Evolutionary conservation across 345 rosid genomes (phyloP), one percentile per base, ranked within the genome.

Genomic region (Hibiscus mutabilis): DNA sequence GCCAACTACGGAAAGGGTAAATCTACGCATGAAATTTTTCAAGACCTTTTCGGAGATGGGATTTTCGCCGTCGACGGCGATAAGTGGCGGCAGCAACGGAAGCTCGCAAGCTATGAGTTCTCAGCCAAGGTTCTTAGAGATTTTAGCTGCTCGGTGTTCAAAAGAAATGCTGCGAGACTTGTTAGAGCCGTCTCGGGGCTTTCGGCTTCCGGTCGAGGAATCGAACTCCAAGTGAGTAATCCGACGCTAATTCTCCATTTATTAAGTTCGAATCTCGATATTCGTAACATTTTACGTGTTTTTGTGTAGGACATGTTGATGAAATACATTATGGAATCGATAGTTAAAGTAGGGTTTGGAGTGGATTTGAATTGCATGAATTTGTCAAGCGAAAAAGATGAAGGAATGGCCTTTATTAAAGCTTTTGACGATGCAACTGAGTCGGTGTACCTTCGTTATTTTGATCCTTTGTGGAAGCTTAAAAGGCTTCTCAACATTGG

Each of bases 11-110:
- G 74, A 1, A 93, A 89, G 69, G 97, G 98, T 4, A 42, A 22
- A n/a, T 16, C 5, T 12, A 70, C 73, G 40, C 62, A 70, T 4
- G 78, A 74, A n/a, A 75, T 85, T 5, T 8, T 76, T 1, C 60
- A 12, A 0, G 92, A 91, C 66, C 80, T 93, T 68, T 71, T 89
- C 5, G 97, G 98, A 22, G 78, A 85, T 21, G 98, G 98, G 27
- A 93, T 93, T 3, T 93, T 89, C 21, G 79, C 76, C 15, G 96
- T 78, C 40, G 90, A 93, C 74, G 97, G 97, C 14, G 89, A 86
- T 5, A 89, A 82, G 71, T 91, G 97, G 98, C 81, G 70, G 79
- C 91, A 86, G 42, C 98, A 93, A 79, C 84, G 98, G 72, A 93
- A 91, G 84, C 84, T 89, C 0, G 87, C 97, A 0, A 89, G 91